A percentile compares a stretch with the other conserved stretches of the same genome.
phyloP scores from a whole-genome alignment of 1,284 basidiomycete species.

The Irpex sp. region DNA sequence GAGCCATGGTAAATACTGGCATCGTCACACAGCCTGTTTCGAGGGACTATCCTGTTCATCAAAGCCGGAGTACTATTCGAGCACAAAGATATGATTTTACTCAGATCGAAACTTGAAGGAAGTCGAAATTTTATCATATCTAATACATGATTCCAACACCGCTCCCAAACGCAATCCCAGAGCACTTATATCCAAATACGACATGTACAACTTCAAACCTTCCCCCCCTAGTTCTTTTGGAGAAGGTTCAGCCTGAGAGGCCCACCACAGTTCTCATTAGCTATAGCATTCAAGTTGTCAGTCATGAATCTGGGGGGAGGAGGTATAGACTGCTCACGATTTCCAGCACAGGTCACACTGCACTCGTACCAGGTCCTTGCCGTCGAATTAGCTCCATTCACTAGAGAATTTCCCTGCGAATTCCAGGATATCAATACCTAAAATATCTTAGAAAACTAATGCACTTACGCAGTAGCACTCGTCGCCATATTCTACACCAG shows the following conservation, averaged over 20 bases:
- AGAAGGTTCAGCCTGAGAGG: constrained; percentile 14
- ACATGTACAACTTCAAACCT: not conserved
- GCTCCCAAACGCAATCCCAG: too few species aligned
- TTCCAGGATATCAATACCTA: not conserved
- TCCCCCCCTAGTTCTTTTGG: constrained; percentile 7
- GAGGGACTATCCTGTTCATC: too few species aligned
- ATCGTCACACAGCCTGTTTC: too few species aligned
- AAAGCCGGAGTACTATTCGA: too few species aligned
- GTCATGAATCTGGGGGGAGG: not conserved
- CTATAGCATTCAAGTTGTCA: constrained; percentile 3
- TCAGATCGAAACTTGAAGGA: too few species aligned
- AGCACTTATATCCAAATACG: not conserved
- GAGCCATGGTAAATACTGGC: too few species aligned
- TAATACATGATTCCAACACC: too few species aligned
- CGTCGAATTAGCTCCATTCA: constrained; percentile 15
- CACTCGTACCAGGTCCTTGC: constrained; percentile 11
- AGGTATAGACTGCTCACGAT: constrained; percentile 12
- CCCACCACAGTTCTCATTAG: constrained; percentile 19
- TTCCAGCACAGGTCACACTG: constrained; percentile 13
- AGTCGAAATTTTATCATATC: too few species aligned
- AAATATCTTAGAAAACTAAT: not conserved
- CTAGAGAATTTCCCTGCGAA: constrained; percentile 9
- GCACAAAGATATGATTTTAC: too few species aligned
- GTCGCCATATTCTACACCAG: constrained; percentile 17
- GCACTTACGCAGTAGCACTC: constrained; percentile 19